These are phyloP conservation scores for Globisporangium recalcitrans DNA, from an alignment of 352 stramenopile species.

Conservation along the genomic window DNA sequence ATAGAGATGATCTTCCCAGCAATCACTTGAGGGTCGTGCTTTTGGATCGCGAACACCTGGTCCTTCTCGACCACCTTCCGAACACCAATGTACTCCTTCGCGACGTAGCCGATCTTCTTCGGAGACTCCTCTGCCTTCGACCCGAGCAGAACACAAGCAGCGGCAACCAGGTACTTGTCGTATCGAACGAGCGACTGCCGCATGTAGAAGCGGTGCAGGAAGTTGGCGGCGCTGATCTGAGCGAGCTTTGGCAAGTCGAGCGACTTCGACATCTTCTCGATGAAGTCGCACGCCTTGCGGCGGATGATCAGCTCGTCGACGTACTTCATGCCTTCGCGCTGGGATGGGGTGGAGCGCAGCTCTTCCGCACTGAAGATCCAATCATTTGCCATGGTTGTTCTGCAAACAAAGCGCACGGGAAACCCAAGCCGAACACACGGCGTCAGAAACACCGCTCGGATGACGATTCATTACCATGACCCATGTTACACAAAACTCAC, in stretches of 20 bases:
- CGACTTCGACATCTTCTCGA: conserved; percentile 80
- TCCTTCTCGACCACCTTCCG: conserved; percentile 70
- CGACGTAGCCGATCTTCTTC: conserved; percentile 75
- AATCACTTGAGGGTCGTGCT: conserved; percentile 63
- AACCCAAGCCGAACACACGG: not conserved
- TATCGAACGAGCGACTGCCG: conserved; percentile 79
- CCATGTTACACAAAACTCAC: not conserved
- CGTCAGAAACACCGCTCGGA: not conserved
- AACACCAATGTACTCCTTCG: conserved; percentile 67
- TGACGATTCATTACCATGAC: conserved; percentile 1
- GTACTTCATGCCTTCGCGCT: conserved; percentile 71
- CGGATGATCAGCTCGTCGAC: conserved; percentile 66
- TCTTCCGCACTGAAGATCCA: conserved; percentile 80
- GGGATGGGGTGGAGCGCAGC: conserved; percentile 58
- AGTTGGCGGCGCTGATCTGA: conserved; percentile 81
- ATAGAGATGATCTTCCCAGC: conserved; percentile 78
- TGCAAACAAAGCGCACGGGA: not conserved
- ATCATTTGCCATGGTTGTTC: conserved; percentile 40
- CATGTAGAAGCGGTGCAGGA: conserved; percentile 87
- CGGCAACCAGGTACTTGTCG: conserved; percentile 81
- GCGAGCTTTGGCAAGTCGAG: conserved; percentile 78
- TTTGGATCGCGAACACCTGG: conserved; percentile 72
- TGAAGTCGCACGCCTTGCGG: conserved; percentile 76
- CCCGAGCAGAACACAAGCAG: conserved; percentile 74
- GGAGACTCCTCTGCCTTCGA: conserved; percentile 82